phyloP scores from a whole-genome alignment of 495 filamentous ascomycete species.

The Cercophora newfieldiana region DNA sequence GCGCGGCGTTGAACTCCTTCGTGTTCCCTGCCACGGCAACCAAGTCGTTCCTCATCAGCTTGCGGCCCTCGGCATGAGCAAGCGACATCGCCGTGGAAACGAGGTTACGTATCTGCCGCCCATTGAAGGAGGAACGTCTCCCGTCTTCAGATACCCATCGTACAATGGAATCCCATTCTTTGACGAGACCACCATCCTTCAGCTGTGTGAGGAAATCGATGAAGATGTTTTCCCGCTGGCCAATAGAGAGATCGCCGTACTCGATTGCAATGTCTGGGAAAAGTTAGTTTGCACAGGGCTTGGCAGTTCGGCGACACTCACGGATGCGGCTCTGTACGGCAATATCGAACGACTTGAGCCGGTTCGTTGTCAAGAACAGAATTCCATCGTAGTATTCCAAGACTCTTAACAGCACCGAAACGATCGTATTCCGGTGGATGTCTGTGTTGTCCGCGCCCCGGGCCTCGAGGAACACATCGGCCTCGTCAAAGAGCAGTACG shows the following conservation, averaged over 20 bases:
- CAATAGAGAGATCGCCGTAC: conserved; percentile 18
- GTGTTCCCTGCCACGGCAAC: conserved; percentile 8
- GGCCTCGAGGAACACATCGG: conserved; percentile 39
- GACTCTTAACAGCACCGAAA: conserved; percentile 49
- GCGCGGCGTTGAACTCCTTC: conserved; percentile 3
- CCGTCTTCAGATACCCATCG: conserved; percentile 25
- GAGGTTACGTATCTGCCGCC: conserved; percentile 40
- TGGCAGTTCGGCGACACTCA: background rate
- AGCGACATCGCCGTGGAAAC: conserved; percentile 26
- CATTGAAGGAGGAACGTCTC: conserved; percentile 25
- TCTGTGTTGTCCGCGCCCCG: conserved; percentile 24
- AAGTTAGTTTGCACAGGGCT: background rate
- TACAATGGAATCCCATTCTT: conserved; percentile 19
- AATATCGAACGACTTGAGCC: conserved; percentile 27
- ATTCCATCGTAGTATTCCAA: conserved; percentile 63
- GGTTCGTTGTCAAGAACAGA: conserved; percentile 59
- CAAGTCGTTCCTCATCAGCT: conserved; percentile 6
- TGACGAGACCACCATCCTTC: conserved; percentile 14
- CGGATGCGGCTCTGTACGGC: conserved; percentile 22
- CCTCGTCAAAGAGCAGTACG: conserved; percentile 50
- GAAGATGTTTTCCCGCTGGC: conserved; percentile 25
- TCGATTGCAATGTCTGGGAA: conserved; percentile 16
- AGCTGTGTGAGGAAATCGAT: conserved; percentile 24
- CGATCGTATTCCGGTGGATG: conserved; percentile 19
- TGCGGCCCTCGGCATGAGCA: conserved; percentile 13